Evolutionary conservation across 1,139 yeast genomes (phyloP), one percentile per base, ranked within the genome.

Genomic region (Geotrichum phurueaensis): DNA sequence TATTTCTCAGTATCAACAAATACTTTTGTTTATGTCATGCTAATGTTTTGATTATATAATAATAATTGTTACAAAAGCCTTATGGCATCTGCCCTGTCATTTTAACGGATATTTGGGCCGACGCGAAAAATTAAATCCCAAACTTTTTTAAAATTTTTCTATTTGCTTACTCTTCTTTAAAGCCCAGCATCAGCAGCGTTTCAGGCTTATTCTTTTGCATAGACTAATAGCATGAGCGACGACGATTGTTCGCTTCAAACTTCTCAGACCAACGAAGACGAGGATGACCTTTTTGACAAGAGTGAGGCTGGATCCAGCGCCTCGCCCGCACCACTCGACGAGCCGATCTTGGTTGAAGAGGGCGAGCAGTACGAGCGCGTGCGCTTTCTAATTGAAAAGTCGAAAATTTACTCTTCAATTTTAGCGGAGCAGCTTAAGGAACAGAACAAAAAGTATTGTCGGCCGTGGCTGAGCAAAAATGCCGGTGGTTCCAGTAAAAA

Each of bases 361-460:
- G 76, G 73, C 55, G 70, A 71, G 29, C 87, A 89, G 68, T 74
- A 89, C 54, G 80, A 81, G 60, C 78, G 89, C 62, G 76, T 92
- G 57, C 81, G 87, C 66, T 85, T 83, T 56, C 78, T 92, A 66
- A 90, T 92, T 23, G 87, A 87, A 68, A 86, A 87, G 70, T 88
- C 96, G 22, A 91, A 89, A 70, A 81, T 90, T 2, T 92, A 89
- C 73, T 87, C 97, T 0, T 82, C 85, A 63, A 89, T 91, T 66
- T 86, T 92, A 60, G 85, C 54, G 1, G 54, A 56, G 23, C 43
- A 36, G 33, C 51, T 56, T 3, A 39, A 43, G n/a, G 43, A 5
- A 5, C 45, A 54, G 7, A 23, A 39, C 15, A 18, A 31, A 29
- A 45, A 47, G 45, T 43, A 20, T n/a, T 22, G 23, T n/a, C 45